Percentiles rank a stretch among this genome's conserved stretches.
Evolutionary conservation across 2,329 filamentous ascomycete species (phyloP).

Genomic region (Beauveria rudraprayagi): DNA sequence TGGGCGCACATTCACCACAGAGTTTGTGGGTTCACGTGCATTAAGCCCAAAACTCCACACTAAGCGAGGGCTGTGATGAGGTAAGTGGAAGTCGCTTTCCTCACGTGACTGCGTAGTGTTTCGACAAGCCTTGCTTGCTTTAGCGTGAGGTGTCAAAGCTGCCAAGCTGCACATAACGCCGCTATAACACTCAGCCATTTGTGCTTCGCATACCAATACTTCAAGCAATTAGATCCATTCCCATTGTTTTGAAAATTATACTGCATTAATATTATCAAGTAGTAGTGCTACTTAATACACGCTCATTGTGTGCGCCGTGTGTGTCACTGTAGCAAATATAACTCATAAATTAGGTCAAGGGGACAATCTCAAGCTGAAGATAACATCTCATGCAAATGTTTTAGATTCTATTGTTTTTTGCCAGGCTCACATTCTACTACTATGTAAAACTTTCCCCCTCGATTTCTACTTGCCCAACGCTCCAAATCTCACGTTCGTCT

Average conservation of each 20-base stretch:
- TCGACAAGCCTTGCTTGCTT: not conserved
- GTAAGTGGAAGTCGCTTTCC: slow-evolving; percentile 15
- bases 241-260: not conserved
- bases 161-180: not conserved
- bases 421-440: not conserved
- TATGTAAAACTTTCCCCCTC: slow-evolving; percentile 50
- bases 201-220: not conserved
- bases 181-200: not conserved
- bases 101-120: slow-evolving; percentile 18
- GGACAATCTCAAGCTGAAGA: not conserved
- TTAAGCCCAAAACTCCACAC: slow-evolving; percentile 22
- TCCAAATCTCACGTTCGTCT: slow-evolving; percentile 94
- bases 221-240: not conserved
- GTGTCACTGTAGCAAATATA: too few species aligned
- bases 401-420: not conserved
- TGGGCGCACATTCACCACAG: slow-evolving; percentile 26
- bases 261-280: not conserved
- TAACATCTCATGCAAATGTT: not conserved
- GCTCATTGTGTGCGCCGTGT: too few species aligned
- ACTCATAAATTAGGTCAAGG: not conserved
- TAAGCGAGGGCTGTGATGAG: slow-evolving; percentile 34
- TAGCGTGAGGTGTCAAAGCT: not conserved
- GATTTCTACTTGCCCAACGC: slow-evolving; percentile 81
- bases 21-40: slow-evolving; percentile 37
- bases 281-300: too few species aligned